Evolutionary conservation across 78 protist species (phyloP).

Genomic region (Chrysochromulina parva): DNA sequence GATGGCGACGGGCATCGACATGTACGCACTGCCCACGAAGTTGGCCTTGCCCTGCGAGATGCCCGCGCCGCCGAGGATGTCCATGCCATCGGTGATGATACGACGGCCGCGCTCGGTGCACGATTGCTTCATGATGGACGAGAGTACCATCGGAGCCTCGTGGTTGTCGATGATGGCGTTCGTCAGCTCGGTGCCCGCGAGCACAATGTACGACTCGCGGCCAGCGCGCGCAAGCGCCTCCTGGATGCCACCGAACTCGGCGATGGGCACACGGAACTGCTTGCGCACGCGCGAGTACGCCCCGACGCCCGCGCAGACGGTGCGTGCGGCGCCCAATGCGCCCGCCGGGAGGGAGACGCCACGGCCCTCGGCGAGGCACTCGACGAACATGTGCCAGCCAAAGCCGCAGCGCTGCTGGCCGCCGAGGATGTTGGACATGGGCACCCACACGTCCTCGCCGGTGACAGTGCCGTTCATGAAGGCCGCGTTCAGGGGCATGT

Average conservation of each 20-base stretch:
- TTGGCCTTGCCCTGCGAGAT: conserved; percentile 37
- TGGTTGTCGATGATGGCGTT: conserved; percentile 37
- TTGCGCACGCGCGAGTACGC: conserved; percentile 64
- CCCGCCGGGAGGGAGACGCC: conserved; percentile 53
- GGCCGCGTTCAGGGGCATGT: conserved; percentile 33
- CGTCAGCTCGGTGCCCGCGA: conserved; percentile 22
- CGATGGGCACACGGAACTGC: conserved; percentile 65
- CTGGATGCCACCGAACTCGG: conserved; percentile 59
- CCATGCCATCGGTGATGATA: conserved; percentile 45
- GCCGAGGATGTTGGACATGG: conserved; percentile 51
- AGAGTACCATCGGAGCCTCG: conserved; percentile 52
- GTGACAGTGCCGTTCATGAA: conserved; percentile 59
- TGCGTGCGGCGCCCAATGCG: conserved; percentile 16
- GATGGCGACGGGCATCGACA: conserved; percentile 39
- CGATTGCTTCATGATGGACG: conserved; percentile 56
- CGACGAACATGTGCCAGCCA: conserved; percentile 64
- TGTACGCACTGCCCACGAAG: conserved; percentile 34
- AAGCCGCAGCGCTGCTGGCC: conserved; percentile 52
- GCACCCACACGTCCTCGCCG: conserved; percentile 56
- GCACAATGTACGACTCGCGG: conserved; percentile 13
- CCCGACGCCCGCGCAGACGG: conserved; percentile 27
- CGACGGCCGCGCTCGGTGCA: conserved; percentile 38
- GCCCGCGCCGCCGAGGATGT: conserved; percentile 56
- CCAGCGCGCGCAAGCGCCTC: conserved; percentile 47
- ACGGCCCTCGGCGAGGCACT: conserved; percentile 55